Conservation (phyloP, 257 asterid genomes). For the Nicotiana noctiflora region DNA sequence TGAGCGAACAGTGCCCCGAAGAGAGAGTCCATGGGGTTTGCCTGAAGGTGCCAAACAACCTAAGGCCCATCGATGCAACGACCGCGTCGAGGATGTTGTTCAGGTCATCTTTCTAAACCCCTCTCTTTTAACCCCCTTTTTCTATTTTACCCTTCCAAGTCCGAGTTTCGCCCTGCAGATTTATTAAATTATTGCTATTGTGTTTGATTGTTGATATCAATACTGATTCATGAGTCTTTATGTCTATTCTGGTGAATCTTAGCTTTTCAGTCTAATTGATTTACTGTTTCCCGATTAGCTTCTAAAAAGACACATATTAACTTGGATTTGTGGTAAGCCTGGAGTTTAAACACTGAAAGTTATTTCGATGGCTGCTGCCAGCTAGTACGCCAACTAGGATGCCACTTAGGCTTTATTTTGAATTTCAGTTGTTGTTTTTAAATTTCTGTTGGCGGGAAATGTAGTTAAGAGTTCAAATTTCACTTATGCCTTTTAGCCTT, state of each 20-base stretch:
- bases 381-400: too few species aligned
- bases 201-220: neutral
- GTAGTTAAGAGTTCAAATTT: too few species aligned
- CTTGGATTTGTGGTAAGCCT: neutral
- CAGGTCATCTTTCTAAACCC: constrained; percentile 30
- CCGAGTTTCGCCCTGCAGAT: too few species aligned
- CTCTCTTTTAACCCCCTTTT: neutral
- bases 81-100: constrained; percentile 91
- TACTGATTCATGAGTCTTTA: neutral
- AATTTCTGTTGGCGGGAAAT: too few species aligned
- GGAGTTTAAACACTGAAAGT: neutral
- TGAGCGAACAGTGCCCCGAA: constrained; percentile 83
- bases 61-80: constrained; percentile 87
- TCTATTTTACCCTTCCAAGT: too few species aligned
- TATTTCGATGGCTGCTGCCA: neutral
- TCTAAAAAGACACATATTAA: neutral
- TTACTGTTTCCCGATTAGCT: neutral
- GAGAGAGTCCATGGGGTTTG: constrained; percentile 94
- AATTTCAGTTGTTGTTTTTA: too few species aligned
- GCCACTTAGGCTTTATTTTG: too few species aligned
- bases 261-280: neutral
- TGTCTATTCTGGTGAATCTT: neutral
- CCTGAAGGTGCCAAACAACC: constrained; percentile 66
- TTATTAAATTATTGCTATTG: neutral
- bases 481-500: too few species aligned